Percentiles rank a stretch among this genome's conserved stretches.
Conservation (phyloP, 495 filamentous ascomycete genomes). For the Penicillium cataractarum region DNA sequence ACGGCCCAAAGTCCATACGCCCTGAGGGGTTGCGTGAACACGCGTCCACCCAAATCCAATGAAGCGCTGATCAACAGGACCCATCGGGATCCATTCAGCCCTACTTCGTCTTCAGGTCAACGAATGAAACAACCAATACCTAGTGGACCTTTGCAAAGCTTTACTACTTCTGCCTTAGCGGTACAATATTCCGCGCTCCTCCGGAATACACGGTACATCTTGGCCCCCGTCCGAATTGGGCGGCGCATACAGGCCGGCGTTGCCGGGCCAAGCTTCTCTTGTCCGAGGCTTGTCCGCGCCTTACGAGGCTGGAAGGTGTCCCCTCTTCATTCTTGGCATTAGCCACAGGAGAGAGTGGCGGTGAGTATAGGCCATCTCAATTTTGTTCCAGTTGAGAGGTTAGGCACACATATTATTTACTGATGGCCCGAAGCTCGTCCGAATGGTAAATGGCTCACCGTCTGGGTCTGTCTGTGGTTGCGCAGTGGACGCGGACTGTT, state of each 20-base stretch:
- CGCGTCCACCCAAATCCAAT: slow-evolving; percentile 26
- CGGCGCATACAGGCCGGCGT: slow-evolving; percentile 7
- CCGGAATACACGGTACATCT: slow-evolving; percentile 14
- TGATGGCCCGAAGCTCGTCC: neutral
- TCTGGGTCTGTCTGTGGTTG: neutral
- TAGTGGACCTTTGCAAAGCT: neutral
- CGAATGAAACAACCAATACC: slow-evolving; percentile 13
- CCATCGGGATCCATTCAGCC: slow-evolving; percentile 27
- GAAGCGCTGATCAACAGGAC: slow-evolving; percentile 23
- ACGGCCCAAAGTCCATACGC: slow-evolving; percentile 6
- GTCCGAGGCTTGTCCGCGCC: slow-evolving; percentile 37
- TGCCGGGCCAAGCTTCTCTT: slow-evolving; percentile 38
- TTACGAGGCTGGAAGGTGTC: slow-evolving; percentile 19
- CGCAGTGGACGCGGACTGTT: neutral
- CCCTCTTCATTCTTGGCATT: slow-evolving; percentile 19
- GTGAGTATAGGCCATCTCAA: slow-evolving; percentile 11
- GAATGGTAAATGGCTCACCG: neutral
- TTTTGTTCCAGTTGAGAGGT: neutral
- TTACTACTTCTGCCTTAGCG: slow-evolving; percentile 7
- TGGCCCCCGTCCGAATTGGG: neutral
- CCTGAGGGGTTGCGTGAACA: slow-evolving; percentile 12
- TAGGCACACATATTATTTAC: neutral
- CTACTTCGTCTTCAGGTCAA: slow-evolving; percentile 21
- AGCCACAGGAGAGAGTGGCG: slow-evolving; percentile 20
- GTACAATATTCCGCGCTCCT: slow-evolving; percentile 1